Conservation (phyloP, 2,329 filamentous ascomycete species). For the Thelonectria discophora region DNA sequence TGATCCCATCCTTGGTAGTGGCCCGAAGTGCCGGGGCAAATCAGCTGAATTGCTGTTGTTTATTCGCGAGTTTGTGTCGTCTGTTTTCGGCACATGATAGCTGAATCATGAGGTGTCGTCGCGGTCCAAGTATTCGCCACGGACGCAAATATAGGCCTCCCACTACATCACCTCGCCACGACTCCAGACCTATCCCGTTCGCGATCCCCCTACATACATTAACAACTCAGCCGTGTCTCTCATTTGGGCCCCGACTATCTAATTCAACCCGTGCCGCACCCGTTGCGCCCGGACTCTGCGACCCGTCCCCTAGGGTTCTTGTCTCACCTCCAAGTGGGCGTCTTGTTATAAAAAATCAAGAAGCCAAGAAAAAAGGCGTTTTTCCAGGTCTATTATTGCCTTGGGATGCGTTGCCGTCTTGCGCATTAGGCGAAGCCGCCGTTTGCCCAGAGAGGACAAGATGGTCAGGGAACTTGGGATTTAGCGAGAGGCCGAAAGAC, state of each 20-base stretch:
- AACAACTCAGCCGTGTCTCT: slow-evolving; percentile 7
- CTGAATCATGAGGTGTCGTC: no score
- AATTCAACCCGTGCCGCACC: neutral
- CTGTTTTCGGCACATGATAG: no score
- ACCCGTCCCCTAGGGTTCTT: slow-evolving; percentile 25
- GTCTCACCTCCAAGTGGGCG: neutral
- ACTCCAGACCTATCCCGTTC: neutral
- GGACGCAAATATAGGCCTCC: no score
- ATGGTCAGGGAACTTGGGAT: no score
- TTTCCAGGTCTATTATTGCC: neutral
- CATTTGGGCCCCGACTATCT: neutral
- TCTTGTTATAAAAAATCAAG: slow-evolving; percentile 9
- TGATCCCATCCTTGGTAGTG: slow-evolving; percentile 5
- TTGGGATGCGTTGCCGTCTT: slow-evolving; percentile 9
- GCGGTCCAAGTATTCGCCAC: no score
- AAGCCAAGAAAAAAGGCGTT: neutral
- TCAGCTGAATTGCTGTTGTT: neutral
- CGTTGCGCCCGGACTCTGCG: slow-evolving; percentile 36
- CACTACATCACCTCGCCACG: no score
- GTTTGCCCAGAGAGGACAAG: neutral
- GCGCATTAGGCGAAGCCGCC: slow-evolving; percentile 9
- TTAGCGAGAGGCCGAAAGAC: neutral
- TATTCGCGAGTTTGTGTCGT: neutral
- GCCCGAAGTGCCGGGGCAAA: slow-evolving; percentile 12
- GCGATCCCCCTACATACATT: neutral